A percentile compares a stretch with the other conserved stretches of the same genome.
Evolutionary conservation across 2,329 filamentous ascomycete species (phyloP).

Genomic region (Alternaria burnsii): DNA sequence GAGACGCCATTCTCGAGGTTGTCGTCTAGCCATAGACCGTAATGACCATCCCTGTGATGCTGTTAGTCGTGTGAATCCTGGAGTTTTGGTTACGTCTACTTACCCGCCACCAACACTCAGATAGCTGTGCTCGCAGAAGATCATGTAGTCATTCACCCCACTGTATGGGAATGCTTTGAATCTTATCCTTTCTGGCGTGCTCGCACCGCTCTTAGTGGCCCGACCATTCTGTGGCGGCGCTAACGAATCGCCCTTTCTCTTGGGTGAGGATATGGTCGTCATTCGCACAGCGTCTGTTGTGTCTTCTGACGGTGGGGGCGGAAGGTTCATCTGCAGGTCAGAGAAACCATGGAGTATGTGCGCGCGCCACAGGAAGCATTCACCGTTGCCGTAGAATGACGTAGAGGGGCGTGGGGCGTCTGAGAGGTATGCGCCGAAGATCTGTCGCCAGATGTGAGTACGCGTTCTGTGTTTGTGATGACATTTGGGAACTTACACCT

Average conservation of each 20-base stretch:
- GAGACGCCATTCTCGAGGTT: slow-evolving; percentile 85
- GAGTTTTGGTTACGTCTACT: slow-evolving; percentile 27
- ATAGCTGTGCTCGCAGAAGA: slow-evolving; percentile 87
- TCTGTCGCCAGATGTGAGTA: slow-evolving; percentile 43
- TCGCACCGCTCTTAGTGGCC: slow-evolving; percentile 55
- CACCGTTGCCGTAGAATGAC: slow-evolving; percentile 94
- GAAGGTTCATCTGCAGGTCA: slow-evolving; percentile 61
- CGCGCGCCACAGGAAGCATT: slow-evolving; percentile 91
- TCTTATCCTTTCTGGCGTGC: slow-evolving; percentile 77
- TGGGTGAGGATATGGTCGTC: slow-evolving; percentile 62
- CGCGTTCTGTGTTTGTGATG: background rate
- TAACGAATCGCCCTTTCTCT: slow-evolving; percentile 30
- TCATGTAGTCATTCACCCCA: slow-evolving; percentile 95
- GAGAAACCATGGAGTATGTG: slow-evolving; percentile 67
- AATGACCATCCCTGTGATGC: slow-evolving; percentile 73
- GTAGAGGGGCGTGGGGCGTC: slow-evolving; percentile 82
- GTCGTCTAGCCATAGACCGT: slow-evolving; percentile 92
- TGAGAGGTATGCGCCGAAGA: slow-evolving; percentile 94
- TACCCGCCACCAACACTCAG: slow-evolving; percentile 84
- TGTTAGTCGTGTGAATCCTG: slow-evolving; percentile 4
- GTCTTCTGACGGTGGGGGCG: slow-evolving; percentile 74
- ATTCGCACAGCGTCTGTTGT: slow-evolving; percentile 68
- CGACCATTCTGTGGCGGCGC: slow-evolving; percentile 34
- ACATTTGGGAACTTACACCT: slow-evolving; percentile 64
- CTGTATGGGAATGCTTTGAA: slow-evolving; percentile 98